Evolutionary conservation across 768 basidiomycete genomes (phyloP).

Genomic region (Pisolithus orientalis): DNA sequence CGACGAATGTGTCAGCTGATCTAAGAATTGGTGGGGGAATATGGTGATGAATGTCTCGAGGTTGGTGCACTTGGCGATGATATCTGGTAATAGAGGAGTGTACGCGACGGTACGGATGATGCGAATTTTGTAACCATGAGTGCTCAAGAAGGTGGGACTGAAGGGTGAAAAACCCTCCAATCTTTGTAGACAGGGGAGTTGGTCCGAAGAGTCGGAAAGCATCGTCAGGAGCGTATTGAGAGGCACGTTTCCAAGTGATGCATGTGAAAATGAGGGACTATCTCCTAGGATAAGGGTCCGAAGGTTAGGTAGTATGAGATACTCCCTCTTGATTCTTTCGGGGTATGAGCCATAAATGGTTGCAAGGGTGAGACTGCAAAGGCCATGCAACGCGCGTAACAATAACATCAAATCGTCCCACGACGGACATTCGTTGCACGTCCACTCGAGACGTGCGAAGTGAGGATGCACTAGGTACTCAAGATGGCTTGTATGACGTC

Average conservation of each 20-base stretch:
- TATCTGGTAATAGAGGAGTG: slow-evolving; percentile 29
- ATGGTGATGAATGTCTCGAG: slow-evolving; percentile 36
- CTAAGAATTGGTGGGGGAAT: slow-evolving; percentile 28
- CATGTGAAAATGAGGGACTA: slow-evolving; percentile 26
- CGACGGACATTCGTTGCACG: slow-evolving; percentile 36
- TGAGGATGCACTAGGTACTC: slow-evolving; percentile 25
- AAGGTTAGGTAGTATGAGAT: slow-evolving; percentile 30
- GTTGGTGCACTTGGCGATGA: slow-evolving; percentile 35
- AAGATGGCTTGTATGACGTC: slow-evolving; percentile 31
- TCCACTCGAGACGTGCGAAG: slow-evolving; percentile 42
- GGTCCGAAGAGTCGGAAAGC: slow-evolving; percentile 26
- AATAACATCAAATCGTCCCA: slow-evolving; percentile 34
- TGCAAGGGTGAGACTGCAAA: slow-evolving; percentile 36
- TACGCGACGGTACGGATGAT: slow-evolving; percentile 33
- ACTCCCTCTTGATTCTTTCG: slow-evolving; percentile 14
- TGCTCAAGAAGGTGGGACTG: slow-evolving; percentile 33
- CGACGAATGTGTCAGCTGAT: slow-evolving; percentile 33
- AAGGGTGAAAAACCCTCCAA: slow-evolving; percentile 40
- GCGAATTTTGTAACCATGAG: slow-evolving; percentile 38
- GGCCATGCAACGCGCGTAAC: slow-evolving; percentile 27
- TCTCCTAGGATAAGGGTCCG: slow-evolving; percentile 38
- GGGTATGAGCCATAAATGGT: slow-evolving; percentile 32
- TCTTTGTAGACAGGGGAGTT: slow-evolving; percentile 35
- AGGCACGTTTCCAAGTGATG: slow-evolving; percentile 27
- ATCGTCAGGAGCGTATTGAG: slow-evolving; percentile 37